Evolutionary conservation across 495 filamentous ascomycete genomes (phyloP).

Genomic region (Achaetomiella virescens): DNA sequence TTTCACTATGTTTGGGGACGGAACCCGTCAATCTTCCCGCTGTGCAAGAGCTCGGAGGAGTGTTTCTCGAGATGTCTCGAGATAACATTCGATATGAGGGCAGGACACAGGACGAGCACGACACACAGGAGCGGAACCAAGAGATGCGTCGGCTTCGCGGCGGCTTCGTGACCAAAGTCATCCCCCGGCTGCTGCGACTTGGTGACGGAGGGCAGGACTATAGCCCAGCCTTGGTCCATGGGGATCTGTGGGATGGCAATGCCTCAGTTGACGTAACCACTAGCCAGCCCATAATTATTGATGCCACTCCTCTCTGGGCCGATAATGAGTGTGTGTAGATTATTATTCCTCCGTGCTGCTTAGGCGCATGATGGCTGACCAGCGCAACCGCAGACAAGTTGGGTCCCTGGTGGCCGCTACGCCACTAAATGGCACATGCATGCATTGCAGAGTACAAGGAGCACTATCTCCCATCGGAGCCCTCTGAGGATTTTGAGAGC

Average conservation of each 20-base stretch:
- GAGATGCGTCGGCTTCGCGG: constrained; percentile 14
- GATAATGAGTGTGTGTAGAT: background rate
- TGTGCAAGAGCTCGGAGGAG: constrained; percentile 8
- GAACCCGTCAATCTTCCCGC: constrained; percentile 1
- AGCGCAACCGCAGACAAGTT: constrained; percentile 2
- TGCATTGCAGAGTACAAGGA: constrained; percentile 4
- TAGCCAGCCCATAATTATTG: constrained; percentile 17
- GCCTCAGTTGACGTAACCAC: constrained; percentile 10
- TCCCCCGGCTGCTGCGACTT: constrained; percentile 36
- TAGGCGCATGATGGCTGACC: background rate
- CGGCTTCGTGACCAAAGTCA: constrained; percentile 30
- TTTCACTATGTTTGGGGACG: constrained; percentile 4
- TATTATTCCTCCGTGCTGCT: background rate
- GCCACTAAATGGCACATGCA: background rate
- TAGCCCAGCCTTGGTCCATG: constrained; percentile 44
- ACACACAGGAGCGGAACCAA: constrained; percentile 13
- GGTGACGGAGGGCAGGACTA: constrained; percentile 32
- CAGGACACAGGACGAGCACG: constrained; percentile 12
- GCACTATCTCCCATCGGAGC: background rate
- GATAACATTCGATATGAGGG: constrained; percentile 1
- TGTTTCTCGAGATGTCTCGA: constrained; percentile 4
- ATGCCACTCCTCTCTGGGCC: constrained; percentile 5
- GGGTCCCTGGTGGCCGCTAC: background rate
- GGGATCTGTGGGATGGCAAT: constrained; percentile 46
- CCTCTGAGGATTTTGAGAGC: background rate